These are phyloP conservation scores for Yueomyces sinensis DNA, from an alignment of 805 yeast species.

Conservation along the genomic window DNA sequence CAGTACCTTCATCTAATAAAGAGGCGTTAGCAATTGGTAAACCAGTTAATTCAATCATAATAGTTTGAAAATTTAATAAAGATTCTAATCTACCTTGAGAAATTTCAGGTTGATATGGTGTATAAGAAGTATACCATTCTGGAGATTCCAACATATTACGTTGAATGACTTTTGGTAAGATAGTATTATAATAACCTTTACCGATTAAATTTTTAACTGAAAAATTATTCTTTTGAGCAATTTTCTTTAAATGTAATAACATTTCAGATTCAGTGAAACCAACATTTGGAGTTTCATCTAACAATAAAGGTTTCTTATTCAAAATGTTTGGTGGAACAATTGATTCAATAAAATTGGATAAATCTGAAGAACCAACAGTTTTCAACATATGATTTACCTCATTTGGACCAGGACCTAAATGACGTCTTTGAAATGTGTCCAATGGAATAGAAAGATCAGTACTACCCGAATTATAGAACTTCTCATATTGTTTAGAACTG, in stretches of 20 bases:
- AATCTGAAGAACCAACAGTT: conserved; percentile 48
- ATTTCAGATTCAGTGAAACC: conserved; percentile 80
- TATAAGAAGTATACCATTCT: conserved; percentile 97
- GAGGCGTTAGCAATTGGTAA: conserved; percentile 93
- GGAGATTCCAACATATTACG: conserved; percentile 88
- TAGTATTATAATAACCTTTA: conserved; percentile 87
- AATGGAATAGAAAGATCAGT: conserved; percentile 25
- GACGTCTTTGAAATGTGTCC: conserved; percentile 85
- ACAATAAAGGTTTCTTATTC: conserved; percentile 48
- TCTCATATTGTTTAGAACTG: conserved; percentile 37
- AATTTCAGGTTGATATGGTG: conserved; percentile 97
- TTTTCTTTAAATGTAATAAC: conserved; percentile 47
- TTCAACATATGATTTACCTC: conserved; percentile 56
- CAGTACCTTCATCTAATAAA: conserved; percentile 88
- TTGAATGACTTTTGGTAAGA: conserved; percentile 82
- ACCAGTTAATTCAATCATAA: conserved; percentile 82
- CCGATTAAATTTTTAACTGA: conserved; percentile 73
- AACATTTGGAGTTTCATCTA: conserved; percentile 40
- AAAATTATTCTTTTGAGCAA: conserved; percentile 62
- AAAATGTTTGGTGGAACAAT: conserved; percentile 73
- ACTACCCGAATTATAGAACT: conserved; percentile 31
- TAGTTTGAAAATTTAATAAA: conserved; percentile 84
- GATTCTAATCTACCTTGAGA: conserved; percentile 94
- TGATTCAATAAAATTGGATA: conserved; percentile 54
- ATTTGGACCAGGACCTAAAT: conserved; percentile 64